phyloP scores from a whole-genome alignment of 2,329 filamentous ascomycete genomes.

The Curvularia spicifera region DNA sequence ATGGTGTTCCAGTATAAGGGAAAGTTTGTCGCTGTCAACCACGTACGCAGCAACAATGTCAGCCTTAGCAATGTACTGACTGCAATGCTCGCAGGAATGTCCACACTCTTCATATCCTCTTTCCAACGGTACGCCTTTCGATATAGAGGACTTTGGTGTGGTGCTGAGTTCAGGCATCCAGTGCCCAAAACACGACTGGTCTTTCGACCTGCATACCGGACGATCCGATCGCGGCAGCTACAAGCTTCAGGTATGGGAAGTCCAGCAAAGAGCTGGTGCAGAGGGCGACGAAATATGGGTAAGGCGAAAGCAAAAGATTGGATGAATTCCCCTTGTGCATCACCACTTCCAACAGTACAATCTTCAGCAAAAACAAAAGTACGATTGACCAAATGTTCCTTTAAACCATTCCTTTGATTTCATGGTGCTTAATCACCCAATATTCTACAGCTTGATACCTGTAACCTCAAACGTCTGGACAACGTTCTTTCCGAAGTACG shows the following conservation, averaged over 20 bases:
- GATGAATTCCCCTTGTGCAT: constrained; percentile 14
- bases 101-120: constrained; percentile 72
- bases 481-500: constrained; percentile 14
- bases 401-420: not conserved
- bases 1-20: constrained; percentile 69
- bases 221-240: constrained; percentile 68
- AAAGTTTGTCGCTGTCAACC: constrained; percentile 71
- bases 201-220: constrained; percentile 71
- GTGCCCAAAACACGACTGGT: constrained; percentile 75
- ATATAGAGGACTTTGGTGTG: constrained; percentile 76
- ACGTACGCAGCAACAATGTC: constrained; percentile 54
- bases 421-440: not conserved
- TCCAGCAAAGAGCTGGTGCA: constrained; percentile 54
- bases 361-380: not conserved
- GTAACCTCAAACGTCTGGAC: constrained; percentile 18
- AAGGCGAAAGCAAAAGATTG: constrained; percentile 43
- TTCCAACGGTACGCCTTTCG: constrained; percentile 67
- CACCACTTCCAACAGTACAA: not conserved
- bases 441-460: constrained; percentile 3
- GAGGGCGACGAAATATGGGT: constrained; percentile 38
- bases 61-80: not conserved
- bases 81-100: constrained; percentile 51
- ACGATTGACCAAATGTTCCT: not conserved
- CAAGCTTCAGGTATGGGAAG: constrained; percentile 68
- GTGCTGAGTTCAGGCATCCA: constrained; percentile 66